Percentiles rank a stretch among this genome's conserved stretches.
These are phyloP conservation scores for Puccinia novopanici DNA, from an alignment of 1,284 basidiomycete genomes.

Conservation along the genomic window DNA sequence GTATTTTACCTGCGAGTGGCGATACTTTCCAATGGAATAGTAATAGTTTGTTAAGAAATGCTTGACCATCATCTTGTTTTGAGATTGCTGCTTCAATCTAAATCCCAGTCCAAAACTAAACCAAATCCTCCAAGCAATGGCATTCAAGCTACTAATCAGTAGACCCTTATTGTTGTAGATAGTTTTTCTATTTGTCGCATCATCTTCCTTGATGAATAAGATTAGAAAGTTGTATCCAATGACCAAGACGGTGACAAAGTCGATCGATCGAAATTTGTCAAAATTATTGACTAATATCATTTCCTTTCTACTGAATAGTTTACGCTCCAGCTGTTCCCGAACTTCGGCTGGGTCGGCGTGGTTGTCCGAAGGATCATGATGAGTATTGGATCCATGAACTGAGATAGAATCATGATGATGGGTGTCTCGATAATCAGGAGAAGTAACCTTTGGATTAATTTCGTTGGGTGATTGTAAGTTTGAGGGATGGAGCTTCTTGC, in stretches of 20 bases:
- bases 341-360: constrained; percentile 53
- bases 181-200: constrained; percentile 44
- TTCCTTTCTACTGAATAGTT: constrained; percentile 82
- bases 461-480: constrained; percentile 11
- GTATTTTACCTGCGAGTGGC: not conserved
- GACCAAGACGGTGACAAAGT: constrained; percentile 69
- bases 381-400: not conserved
- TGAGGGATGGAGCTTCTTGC: constrained; percentile 24
- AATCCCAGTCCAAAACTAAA: constrained; percentile 86
- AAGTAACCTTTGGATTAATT: not conserved
- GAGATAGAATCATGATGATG: constrained; percentile 26
- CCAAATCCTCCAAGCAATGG: constrained; percentile 80
- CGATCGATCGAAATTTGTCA: constrained; percentile 75
- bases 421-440: constrained; percentile 10
- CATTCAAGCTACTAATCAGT: constrained; percentile 75
- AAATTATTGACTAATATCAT: constrained; percentile 77
- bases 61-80: constrained; percentile 83
- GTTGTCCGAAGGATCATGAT: constrained; percentile 15
- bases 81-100: constrained; percentile 78
- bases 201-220: constrained; percentile 62
- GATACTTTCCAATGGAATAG: constrained; percentile 63
- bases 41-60: constrained; percentile 83
- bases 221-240: constrained; percentile 66
- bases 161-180: constrained; percentile 28
- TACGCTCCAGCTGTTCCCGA: constrained; percentile 84